Evolutionary conservation across 2,329 filamentous ascomycete genomes (phyloP).

Genomic region (Paraphaeosphaeria minitans): DNA sequence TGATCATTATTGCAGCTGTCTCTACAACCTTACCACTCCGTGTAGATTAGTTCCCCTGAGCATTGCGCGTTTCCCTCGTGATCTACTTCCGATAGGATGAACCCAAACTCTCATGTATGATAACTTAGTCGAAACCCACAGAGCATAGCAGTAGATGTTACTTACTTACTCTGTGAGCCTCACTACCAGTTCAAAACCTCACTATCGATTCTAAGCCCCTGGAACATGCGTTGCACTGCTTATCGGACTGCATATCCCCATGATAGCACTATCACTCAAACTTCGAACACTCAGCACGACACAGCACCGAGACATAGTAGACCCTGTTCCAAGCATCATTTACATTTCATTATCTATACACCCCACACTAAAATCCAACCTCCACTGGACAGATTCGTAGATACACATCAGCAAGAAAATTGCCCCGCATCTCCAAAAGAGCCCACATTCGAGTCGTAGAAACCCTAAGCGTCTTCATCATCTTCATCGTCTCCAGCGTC

Average conservation of each 20-base stretch:
- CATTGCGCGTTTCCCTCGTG: too few relatives aligned
- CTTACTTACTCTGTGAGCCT: not conserved
- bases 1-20: too few relatives aligned
- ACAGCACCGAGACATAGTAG: constrained; percentile 8
- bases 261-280: too few relatives aligned
- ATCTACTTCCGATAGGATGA: too few relatives aligned
- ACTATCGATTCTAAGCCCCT: not conserved
- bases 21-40: too few relatives aligned
- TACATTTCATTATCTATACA: not conserved
- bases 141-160: not conserved
- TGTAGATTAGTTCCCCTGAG: too few relatives aligned
- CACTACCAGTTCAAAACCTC: too few relatives aligned
- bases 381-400: not conserved
- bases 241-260: too few relatives aligned
- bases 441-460: not conserved
- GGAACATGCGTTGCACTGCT: too few relatives aligned
- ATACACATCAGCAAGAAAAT: not conserved
- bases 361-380: not conserved
- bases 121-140: not conserved
- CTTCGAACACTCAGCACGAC: not conserved
- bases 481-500: not conserved
- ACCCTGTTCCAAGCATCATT: not conserved
- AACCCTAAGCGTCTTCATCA: not conserved
- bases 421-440: not conserved
- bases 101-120: too few relatives aligned